Evolutionary conservation across 2,329 filamentous ascomycete species (phyloP).

Genomic region (Mycocentrospora acerina): DNA sequence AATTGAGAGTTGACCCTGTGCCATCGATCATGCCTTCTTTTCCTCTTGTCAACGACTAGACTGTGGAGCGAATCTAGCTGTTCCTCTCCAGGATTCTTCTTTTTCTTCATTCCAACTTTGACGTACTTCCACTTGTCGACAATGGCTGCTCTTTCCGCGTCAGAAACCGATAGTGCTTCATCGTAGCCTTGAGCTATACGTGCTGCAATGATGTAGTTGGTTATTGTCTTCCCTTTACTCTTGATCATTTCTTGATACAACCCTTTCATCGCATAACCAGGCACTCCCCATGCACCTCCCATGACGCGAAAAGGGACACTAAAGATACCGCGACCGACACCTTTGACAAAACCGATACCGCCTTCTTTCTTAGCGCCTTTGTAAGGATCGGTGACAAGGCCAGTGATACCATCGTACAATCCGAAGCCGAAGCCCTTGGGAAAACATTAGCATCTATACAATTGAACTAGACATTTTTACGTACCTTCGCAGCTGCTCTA

Average conservation of each 20-base stretch:
- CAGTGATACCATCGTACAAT: constrained; percentile 78
- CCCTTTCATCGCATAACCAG: constrained; percentile 81
- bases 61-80: constrained; percentile 54
- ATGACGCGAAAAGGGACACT: constrained; percentile 81
- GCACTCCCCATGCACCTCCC: constrained; percentile 64
- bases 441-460: constrained; percentile 10
- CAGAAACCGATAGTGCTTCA: constrained; percentile 58
- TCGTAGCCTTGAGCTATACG: constrained; percentile 73
- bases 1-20: constrained; percentile 26
- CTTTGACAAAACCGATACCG: constrained; percentile 70
- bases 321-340: constrained; percentile 79
- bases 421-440: constrained; percentile 71
- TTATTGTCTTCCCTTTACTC: constrained; percentile 67
- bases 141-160: constrained; percentile 64
- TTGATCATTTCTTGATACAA: constrained; percentile 76
- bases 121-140: constrained; percentile 65
- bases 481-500: constrained; percentile 70
- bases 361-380: constrained; percentile 69
- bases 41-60: constrained; percentile 41
- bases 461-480: not conserved
- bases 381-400: constrained; percentile 75
- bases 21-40: constrained; percentile 38
- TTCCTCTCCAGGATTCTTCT: constrained; percentile 51
- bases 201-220: constrained; percentile 78
- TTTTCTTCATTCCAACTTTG: constrained; percentile 60